phyloP scores from a whole-genome alignment of 140 eudicot species.

The Senecio squalidus region DNA sequence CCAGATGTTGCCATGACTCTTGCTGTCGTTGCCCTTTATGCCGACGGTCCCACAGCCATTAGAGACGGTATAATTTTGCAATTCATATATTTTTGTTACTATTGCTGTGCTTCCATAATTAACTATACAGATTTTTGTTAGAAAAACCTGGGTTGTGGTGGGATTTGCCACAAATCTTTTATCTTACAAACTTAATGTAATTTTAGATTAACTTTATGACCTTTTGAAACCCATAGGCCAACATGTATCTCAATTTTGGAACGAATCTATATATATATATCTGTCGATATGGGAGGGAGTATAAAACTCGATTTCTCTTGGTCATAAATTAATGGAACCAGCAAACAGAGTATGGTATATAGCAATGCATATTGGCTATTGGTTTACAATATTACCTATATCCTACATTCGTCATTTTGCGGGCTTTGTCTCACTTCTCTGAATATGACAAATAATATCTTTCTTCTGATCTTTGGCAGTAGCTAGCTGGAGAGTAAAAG shows the following conservation, averaged over 20 bases:
- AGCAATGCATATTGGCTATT: background rate
- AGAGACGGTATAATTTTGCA: slow-evolving; percentile 59
- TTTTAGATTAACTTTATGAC: background rate
- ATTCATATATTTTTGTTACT: background rate
- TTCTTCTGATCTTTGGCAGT: slow-evolving; percentile 34
- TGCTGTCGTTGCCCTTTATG: slow-evolving; percentile 85
- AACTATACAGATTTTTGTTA: background rate
- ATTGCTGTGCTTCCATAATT: background rate
- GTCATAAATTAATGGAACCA: background rate
- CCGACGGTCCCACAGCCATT: slow-evolving; percentile 84
- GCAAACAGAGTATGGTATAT: background rate
- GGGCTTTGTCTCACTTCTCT: background rate
- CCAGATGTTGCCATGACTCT: slow-evolving; percentile 98
- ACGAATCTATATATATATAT: background rate
- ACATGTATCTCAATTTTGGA: background rate
- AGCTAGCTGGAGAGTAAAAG: slow-evolving; percentile 97
- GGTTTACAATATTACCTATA: background rate
- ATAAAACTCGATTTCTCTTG: background rate
- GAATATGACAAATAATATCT: background rate
- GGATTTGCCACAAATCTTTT: background rate
- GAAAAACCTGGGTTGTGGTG: background rate
- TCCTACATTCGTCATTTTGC: background rate
- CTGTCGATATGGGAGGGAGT: background rate
- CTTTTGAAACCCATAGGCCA: background rate
- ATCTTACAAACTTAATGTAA: background rate